Evolutionary conservation across 2,329 filamentous ascomycete species (phyloP).

Genomic region (Botrytis byssoidea): DNA sequence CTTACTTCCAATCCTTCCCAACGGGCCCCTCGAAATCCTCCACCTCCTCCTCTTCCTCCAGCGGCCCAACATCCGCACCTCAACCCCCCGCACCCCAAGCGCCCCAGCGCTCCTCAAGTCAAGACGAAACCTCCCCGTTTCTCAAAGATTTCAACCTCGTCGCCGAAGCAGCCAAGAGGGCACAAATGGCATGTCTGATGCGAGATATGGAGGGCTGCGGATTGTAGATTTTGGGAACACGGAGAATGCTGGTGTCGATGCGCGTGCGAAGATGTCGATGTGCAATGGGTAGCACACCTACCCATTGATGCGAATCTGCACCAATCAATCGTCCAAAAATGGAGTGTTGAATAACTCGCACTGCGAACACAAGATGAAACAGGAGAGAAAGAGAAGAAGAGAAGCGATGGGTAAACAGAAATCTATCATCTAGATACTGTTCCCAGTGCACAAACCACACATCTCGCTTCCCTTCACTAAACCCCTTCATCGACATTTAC

Average conservation of each 20-base stretch:
- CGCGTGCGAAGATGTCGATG: background rate
- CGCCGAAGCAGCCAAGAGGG: constrained; percentile 88
- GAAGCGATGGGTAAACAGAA: background rate
- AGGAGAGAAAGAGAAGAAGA: background rate
- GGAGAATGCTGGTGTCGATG: background rate
- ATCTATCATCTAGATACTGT: background rate
- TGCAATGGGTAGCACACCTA: background rate
- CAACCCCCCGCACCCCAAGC: constrained; percentile 25
- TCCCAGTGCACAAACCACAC: background rate
- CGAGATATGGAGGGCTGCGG: constrained; percentile 69
- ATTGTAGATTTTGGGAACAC: constrained; percentile 13
- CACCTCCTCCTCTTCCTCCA: constrained; percentile 14
- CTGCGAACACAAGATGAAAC: background rate
- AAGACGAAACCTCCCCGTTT: constrained; percentile 59
- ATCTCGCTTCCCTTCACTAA: background rate
- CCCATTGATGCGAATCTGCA: background rate
- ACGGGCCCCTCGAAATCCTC: constrained; percentile 26
- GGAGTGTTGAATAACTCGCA: background rate
- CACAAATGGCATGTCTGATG: constrained; percentile 85
- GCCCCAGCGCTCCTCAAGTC: constrained; percentile 33
- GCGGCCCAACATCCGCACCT: constrained; percentile 25
- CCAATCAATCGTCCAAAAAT: background rate
- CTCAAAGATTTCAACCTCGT: constrained; percentile 81
- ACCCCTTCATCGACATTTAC: background rate
- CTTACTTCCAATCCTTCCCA: constrained; percentile 23